Evolutionary conservation across 805 yeast genomes (phyloP).

Genomic region (Spathaspora girioi): DNA sequence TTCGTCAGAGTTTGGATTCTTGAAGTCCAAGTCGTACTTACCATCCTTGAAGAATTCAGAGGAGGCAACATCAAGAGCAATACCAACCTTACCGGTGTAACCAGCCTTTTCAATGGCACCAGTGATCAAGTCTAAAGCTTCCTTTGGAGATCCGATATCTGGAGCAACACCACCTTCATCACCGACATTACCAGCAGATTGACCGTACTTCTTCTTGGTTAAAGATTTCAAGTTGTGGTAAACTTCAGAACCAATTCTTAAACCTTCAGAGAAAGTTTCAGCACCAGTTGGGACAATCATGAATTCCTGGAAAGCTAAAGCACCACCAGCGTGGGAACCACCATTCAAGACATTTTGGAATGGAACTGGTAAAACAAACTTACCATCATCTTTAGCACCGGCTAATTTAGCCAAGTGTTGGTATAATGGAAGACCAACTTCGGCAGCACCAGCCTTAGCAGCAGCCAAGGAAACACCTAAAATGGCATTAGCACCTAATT

Average conservation of each 20-base stretch:
- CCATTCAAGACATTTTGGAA: slow-evolving; percentile 99
- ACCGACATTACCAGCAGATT: slow-evolving; percentile 99
- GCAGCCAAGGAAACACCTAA: slow-evolving; percentile 97
- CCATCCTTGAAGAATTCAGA: slow-evolving; percentile 98
- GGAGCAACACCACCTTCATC: slow-evolving; percentile 99
- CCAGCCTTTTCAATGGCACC: slow-evolving; percentile 92
- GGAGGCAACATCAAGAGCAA: slow-evolving; percentile 95
- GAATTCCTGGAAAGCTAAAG: slow-evolving; percentile 98
- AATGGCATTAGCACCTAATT: slow-evolving; percentile 98
- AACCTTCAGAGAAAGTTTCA: slow-evolving; percentile 85
- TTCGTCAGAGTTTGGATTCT: slow-evolving; percentile 89
- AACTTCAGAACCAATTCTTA: slow-evolving; percentile 96
- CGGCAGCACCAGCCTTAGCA: slow-evolving; percentile 98
- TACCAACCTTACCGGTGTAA: slow-evolving; percentile 86
- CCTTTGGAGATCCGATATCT: slow-evolving; percentile 89
- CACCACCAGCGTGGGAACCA: slow-evolving; percentile 99
- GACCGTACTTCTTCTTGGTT: slow-evolving; percentile 94
- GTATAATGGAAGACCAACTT: slow-evolving; percentile 90
- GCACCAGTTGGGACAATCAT: slow-evolving; percentile 98
- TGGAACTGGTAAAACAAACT: slow-evolving; percentile 97
- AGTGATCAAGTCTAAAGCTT: slow-evolving; percentile 92
- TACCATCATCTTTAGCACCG: slow-evolving; percentile 58
- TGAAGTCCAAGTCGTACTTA: slow-evolving; percentile 96
- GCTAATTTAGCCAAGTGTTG: slow-evolving; percentile 82
- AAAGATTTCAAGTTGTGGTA: slow-evolving; percentile 93